phyloP scores from a whole-genome alignment of 495 filamentous ascomycete species.

The Penicillium canescens region DNA sequence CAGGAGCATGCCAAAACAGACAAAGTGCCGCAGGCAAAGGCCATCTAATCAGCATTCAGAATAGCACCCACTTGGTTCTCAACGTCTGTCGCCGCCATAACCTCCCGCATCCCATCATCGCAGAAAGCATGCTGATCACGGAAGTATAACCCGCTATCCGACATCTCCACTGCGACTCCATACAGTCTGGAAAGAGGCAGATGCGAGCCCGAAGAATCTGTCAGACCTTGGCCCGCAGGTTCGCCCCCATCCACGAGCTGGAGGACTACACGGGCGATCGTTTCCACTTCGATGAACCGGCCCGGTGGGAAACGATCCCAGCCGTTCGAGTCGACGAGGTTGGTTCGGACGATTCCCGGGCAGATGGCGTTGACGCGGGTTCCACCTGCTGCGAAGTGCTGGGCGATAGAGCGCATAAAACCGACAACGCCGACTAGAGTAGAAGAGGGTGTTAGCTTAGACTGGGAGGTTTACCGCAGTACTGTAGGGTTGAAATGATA shows the following conservation, averaged over 20 bases:
- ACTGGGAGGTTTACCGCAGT: not conserved
- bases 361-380: conserved; percentile 25
- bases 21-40: not conserved
- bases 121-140: conserved; percentile 22
- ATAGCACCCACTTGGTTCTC: conserved; percentile 25
- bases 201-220: conserved; percentile 8
- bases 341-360: conserved; percentile 19
- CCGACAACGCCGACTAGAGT: conserved; percentile 17
- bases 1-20: not conserved
- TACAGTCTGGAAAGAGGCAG: conserved; percentile 9
- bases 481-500: too few species aligned
- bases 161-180: conserved; percentile 23
- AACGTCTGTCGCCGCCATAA: conserved; percentile 23
- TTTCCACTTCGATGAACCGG: conserved; percentile 12
- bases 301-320: conserved; percentile 15
- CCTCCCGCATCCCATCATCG: conserved; percentile 23
- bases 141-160: conserved; percentile 17
- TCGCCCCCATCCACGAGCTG: conserved; percentile 17
- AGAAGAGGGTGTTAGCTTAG: not conserved
- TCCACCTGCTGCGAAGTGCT: conserved; percentile 10
- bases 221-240: conserved; percentile 15
- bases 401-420: conserved; percentile 23
- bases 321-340: conserved; percentile 13
- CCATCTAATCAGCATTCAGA: conserved; percentile 3
- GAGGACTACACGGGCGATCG: conserved; percentile 10